Conservation (phyloP, 2,329 filamentous ascomycete species). For the Fonsecaea erecta region DNA sequence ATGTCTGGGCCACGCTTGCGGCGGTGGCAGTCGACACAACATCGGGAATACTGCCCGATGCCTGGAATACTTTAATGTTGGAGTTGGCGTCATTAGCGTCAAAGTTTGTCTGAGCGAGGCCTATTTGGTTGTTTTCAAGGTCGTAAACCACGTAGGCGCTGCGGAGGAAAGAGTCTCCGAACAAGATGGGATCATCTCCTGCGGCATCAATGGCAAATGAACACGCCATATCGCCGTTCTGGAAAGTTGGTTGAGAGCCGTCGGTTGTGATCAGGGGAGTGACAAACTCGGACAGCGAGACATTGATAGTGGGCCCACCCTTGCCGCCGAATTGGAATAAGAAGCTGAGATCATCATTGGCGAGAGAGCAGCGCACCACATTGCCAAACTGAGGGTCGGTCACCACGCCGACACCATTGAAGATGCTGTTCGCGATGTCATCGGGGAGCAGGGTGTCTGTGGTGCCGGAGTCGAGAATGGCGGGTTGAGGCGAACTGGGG, state of each 20-base stretch:
- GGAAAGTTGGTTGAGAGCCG: conserved; percentile 57
- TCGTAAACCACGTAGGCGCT: conserved; percentile 79
- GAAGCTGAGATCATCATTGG: conserved; percentile 48
- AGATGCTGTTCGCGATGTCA: conserved; percentile 60
- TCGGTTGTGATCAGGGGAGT: conserved; percentile 57
- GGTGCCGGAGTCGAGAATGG: conserved; percentile 76
- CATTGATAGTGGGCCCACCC: conserved; percentile 41
- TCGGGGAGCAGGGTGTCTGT: conserved; percentile 72
- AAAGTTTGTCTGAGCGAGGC: conserved; percentile 66
- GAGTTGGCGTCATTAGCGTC: conserved; percentile 21
- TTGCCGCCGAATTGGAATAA: conserved; percentile 60
- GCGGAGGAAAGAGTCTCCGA: conserved; percentile 76
- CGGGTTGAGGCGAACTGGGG: conserved; percentile 46
- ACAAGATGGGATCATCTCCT: conserved; percentile 60
- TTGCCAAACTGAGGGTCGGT: conserved; percentile 47
- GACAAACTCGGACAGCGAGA: conserved; percentile 60
- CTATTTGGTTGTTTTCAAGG: conserved; percentile 71
- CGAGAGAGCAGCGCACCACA: conserved; percentile 50
- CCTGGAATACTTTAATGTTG: conserved; percentile 30
- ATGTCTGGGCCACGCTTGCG: conserved; percentile 40
- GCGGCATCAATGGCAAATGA: conserved; percentile 70
- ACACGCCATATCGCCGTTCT: conserved; percentile 62
- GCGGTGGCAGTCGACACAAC: conserved; percentile 28
- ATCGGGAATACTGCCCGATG: conserved; percentile 29
- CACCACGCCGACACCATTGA: conserved; percentile 60